Conservation (phyloP, 169 alveolate species). For the Eimeria sp. region DNA sequence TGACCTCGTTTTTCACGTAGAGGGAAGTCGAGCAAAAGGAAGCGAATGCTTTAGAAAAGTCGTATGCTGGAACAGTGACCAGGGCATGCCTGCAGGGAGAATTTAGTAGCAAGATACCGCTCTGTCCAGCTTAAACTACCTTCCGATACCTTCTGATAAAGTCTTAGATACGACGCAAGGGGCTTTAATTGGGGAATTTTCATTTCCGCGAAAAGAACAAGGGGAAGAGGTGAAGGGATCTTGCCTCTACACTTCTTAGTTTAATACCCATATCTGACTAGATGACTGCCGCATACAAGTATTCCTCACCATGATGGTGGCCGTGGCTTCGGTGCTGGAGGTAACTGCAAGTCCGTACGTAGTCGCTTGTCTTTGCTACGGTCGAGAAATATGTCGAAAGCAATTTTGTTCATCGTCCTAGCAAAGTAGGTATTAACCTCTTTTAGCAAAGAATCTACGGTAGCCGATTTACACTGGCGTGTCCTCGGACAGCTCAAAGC, state of each 20-base stretch:
- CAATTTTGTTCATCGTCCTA: constrained; percentile 95
- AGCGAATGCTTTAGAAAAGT: constrained; percentile 93
- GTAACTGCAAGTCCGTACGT: constrained; percentile 91
- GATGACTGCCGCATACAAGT: not conserved
- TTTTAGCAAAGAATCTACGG: constrained; percentile 88
- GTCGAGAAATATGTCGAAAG: constrained; percentile 92
- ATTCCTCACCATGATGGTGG: constrained; percentile 42
- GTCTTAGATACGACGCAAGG: not conserved
- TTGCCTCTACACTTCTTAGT: not conserved
- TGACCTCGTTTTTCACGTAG: constrained; percentile 94
- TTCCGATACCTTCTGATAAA: not conserved
- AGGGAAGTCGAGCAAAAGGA: constrained; percentile 94
- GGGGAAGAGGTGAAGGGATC: not conserved
- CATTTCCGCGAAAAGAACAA: not conserved
- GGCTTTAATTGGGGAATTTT: not conserved
- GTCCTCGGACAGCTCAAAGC: constrained; percentile 81
- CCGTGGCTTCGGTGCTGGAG: constrained; percentile 85
- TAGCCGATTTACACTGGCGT: constrained; percentile 85
- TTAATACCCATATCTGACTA: not conserved
- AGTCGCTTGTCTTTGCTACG: constrained; percentile 87
- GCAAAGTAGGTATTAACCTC: constrained; percentile 93
- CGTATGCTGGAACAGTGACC: constrained; percentile 93
- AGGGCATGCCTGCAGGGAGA: constrained; percentile 90
- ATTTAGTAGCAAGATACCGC: constrained; percentile 73
- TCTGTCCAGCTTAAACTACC: not conserved